phyloP scores from a whole-genome alignment of 768 basidiomycete genomes.

The Holtermanniella nyarrowii region DNA sequence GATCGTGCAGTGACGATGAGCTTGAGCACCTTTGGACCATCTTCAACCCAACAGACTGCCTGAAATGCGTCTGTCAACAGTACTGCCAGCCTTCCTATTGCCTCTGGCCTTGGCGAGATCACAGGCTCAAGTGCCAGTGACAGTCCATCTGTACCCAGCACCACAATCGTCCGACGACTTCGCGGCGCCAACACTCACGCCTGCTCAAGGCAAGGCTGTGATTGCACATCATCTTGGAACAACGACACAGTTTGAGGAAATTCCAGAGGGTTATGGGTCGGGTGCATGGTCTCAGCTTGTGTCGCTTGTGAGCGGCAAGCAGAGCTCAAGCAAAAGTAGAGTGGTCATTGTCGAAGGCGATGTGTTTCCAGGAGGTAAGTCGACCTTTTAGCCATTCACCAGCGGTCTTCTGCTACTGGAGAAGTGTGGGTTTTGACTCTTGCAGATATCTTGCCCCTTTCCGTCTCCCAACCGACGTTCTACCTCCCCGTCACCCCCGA shows the following conservation, averaged over 20 bases:
- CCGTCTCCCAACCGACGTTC: slow-evolving; percentile 23
- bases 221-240: slow-evolving; percentile 30
- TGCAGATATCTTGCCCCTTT: slow-evolving; percentile 30
- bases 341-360: slow-evolving; percentile 36
- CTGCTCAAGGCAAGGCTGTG: slow-evolving; percentile 35
- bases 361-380: slow-evolving; percentile 26
- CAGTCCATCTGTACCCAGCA: slow-evolving; percentile 35
- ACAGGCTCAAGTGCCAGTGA: slow-evolving; percentile 26
- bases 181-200: slow-evolving; percentile 22
- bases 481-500: slow-evolving; percentile 25
- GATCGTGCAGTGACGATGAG: no score
- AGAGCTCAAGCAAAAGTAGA: slow-evolving; percentile 7
- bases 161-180: slow-evolving; percentile 9
- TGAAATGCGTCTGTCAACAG: neutral
- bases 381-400: neutral
- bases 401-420: neutral
- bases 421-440: neutral
- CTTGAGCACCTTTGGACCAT: neutral
- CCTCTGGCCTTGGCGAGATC: slow-evolving; percentile 1
- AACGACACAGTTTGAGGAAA: slow-evolving; percentile 32
- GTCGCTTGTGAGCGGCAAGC: slow-evolving; percentile 12
- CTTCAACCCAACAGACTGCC: neutral
- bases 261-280: slow-evolving; percentile 23
- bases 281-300: slow-evolving; percentile 30
- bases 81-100: neutral